A percentile compares a stretch with the other conserved stretches of the same genome.
Evolutionary conservation across 1,284 basidiomycete genomes (phyloP).

Genomic region (Moniliophthora roreri): DNA sequence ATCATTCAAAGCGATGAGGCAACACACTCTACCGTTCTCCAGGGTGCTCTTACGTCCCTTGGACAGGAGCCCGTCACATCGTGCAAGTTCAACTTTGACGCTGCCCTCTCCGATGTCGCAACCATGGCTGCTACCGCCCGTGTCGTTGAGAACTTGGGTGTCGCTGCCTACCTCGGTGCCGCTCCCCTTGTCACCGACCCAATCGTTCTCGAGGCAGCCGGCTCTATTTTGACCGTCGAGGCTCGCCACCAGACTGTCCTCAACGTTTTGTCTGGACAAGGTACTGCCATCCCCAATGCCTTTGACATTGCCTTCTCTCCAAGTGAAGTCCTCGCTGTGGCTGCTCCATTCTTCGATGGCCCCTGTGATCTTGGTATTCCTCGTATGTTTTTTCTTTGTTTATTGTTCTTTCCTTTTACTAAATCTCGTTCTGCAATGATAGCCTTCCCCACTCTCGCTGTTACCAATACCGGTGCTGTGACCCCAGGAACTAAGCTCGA

Average conservation of each 20-base stretch:
- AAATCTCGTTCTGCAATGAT: too few species aligned
- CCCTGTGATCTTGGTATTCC: conserved; percentile 62
- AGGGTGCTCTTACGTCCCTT: conserved; percentile 51
- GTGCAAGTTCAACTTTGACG: conserved; percentile 72
- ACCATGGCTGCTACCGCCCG: conserved; percentile 78
- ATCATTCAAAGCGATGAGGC: conserved; percentile 64
- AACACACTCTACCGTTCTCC: conserved; percentile 53
- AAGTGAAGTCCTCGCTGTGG: conserved; percentile 71
- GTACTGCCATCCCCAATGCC: conserved; percentile 59
- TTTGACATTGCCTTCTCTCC: conserved; percentile 75
- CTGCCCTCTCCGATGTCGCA: conserved; percentile 62
- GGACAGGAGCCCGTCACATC: conserved; percentile 53
- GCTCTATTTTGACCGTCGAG: conserved; percentile 78
- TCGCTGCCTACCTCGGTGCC: conserved; percentile 78
- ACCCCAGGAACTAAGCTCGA: conserved; percentile 57
- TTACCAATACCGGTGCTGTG: conserved; percentile 64
- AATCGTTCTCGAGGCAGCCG: conserved; percentile 67
- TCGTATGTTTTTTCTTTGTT: conserved; percentile 34
- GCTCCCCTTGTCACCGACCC: conserved; percentile 65
- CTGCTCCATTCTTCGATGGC: conserved; percentile 70
- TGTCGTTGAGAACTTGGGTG: conserved; percentile 79
- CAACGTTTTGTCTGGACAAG: conserved; percentile 62
- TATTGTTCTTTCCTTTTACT: conserved; percentile 3
- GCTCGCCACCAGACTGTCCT: conserved; percentile 80
- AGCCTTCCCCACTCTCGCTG: conserved; percentile 61